A percentile compares a stretch with the other conserved stretches of the same genome.
These are phyloP conservation scores for Lachnellula subtilissima DNA, from an alignment of 2,329 filamentous ascomycete species.

Conservation along the genomic window DNA sequence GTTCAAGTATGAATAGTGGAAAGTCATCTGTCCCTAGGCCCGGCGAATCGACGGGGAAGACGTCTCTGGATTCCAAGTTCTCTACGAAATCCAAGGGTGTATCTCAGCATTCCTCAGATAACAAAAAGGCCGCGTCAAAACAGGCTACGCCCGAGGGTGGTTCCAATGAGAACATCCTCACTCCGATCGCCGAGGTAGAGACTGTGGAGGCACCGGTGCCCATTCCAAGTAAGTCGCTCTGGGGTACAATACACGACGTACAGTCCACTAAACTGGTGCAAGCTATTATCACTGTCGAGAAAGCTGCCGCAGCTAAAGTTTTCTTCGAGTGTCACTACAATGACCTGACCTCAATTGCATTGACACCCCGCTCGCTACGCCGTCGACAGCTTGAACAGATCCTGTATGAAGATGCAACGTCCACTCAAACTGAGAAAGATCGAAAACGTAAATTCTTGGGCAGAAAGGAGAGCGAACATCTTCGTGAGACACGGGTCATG, in stretches of 20 bases:
- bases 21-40: constrained; percentile 27
- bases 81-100: constrained; percentile 26
- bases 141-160: constrained; percentile 14
- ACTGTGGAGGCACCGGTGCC: constrained; percentile 19
- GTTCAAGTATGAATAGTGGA: constrained; percentile 24
- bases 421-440: constrained; percentile 45
- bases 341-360: constrained; percentile 51
- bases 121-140: constrained; percentile 21
- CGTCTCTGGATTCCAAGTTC: constrained; percentile 39
- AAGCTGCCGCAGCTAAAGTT: constrained; percentile 73
- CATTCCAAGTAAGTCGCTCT: constrained; percentile 24
- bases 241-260: background rate
- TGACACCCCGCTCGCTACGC: constrained; percentile 56
- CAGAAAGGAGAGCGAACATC: constrained; percentile 64
- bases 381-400: constrained; percentile 58
- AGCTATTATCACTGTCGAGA: constrained; percentile 62
- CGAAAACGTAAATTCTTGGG: constrained; percentile 55
- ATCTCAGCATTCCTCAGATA: constrained; percentile 28
- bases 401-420: constrained; percentile 46
- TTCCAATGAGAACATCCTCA: constrained; percentile 22
- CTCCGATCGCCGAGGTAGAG: constrained; percentile 28
- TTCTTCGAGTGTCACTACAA: constrained; percentile 84
- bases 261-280: background rate
- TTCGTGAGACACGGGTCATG: constrained; percentile 67
- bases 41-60: constrained; percentile 30